Evolutionary conservation across 2,329 filamentous ascomycete species (phyloP), one percentile per base, ranked within the genome.

Genomic region (Aspergillus brunneoviolaceus): DNA sequence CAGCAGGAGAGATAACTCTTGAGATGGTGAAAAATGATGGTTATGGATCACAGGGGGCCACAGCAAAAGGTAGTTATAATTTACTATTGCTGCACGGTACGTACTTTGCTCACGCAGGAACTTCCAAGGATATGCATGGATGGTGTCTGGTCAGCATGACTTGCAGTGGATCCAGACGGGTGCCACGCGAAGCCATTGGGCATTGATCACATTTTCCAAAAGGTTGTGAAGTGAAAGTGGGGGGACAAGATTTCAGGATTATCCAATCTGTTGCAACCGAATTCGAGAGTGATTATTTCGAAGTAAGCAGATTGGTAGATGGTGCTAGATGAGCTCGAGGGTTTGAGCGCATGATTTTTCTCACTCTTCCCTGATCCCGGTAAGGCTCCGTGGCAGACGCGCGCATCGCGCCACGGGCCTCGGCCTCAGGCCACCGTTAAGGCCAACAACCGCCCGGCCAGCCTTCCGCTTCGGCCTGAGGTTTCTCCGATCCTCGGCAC

Each of bases 401-500:
- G 39, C 39, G 39, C 39, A 45, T 45, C 50, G 50, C 50, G 48
- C 39, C 56, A 23, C 51, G 56, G 27, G 7, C 19, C 42, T 52
- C 42, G 54, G 42, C 25, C 49, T 59, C 59, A 63, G 53, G 50
- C 47, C 31, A 59, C 29, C 39, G 52, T 27, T 59, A 48, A 51
- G 49, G 25, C 51, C 21, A 49, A 16, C 48, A 5, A 45, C 49
- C 55, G 29, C 25, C 39, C 35, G 53, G 52, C 29, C 33, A 51
- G 48, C 31, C 52, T 51, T 52, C 51, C 53, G 55, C 57, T 52
- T 53, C 49, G 57, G 49, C 21, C 57, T 45, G 35, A 51, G 29
- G 45, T 57, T 57, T 58, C 64, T 65, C 66, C 66, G 63, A 59
- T 60, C 29, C 31, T 63, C 65, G 62, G 65, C 39, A 58, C 51